A percentile compares a stretch with the other conserved stretches of the same genome.
phyloP scores from a whole-genome alignment of 2,329 filamentous ascomycete genomes.

The Talaromyces pinophilus region DNA sequence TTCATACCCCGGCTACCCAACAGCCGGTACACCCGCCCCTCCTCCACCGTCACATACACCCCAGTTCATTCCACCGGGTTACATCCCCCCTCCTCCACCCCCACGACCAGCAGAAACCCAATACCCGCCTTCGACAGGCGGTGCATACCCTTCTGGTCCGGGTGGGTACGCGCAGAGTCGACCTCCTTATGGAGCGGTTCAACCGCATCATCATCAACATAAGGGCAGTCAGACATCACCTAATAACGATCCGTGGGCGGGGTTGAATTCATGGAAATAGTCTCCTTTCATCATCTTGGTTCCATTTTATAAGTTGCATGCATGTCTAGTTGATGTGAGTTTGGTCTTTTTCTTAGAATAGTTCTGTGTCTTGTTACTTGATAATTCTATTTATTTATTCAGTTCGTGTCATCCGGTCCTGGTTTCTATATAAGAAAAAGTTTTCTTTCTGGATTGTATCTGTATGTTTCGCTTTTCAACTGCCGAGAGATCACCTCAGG shows the following conservation, averaged over 20 bases:
- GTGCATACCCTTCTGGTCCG: slow-evolving; percentile 57
- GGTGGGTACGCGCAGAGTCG: slow-evolving; percentile 58
- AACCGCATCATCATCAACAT: slow-evolving; percentile 41
- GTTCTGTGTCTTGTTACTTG: not conserved
- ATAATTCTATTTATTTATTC: not conserved
- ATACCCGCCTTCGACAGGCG: slow-evolving; percentile 47
- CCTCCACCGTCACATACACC: slow-evolving; percentile 39
- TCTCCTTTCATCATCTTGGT: not conserved
- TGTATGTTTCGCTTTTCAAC: not conserved
- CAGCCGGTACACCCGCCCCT: slow-evolving; percentile 29
- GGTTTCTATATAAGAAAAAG: not conserved
- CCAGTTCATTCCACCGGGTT: slow-evolving; percentile 60
- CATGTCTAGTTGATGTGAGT: not conserved
- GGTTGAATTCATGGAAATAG: slow-evolving; percentile 69
- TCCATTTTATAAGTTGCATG: not conserved
- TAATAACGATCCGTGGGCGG: slow-evolving; percentile 66
- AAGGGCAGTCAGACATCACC: slow-evolving; percentile 28
- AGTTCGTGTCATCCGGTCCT: not conserved
- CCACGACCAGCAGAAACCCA: slow-evolving; percentile 60
- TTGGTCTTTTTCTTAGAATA: not conserved
- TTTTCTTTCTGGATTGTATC: not conserved
- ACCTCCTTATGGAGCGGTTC: slow-evolving; percentile 39
- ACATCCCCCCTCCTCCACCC: slow-evolving; percentile 67
- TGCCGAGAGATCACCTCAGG: not conserved
- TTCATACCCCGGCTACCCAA: slow-evolving; percentile 38